phyloP scores from a whole-genome alignment of 257 asterid genomes.

The Voacanga thouarsii region DNA sequence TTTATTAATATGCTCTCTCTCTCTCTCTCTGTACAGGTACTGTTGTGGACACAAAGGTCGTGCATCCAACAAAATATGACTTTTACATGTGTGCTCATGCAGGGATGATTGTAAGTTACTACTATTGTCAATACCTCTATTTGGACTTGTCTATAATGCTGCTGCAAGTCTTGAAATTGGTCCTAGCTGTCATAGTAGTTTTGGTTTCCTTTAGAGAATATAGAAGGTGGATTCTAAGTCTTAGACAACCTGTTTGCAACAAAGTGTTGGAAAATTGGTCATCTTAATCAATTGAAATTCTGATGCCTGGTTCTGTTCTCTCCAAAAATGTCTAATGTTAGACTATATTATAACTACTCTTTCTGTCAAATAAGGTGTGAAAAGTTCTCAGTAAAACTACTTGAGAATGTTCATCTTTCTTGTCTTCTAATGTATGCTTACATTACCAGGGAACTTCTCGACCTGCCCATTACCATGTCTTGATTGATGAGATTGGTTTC shows the following conservation, averaged over 20 bases:
- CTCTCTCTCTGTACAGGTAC: slow-evolving; percentile 57
- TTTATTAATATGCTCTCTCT: slow-evolving; percentile 11
- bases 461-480: slow-evolving; percentile 86
- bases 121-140: slow-evolving; percentile 2
- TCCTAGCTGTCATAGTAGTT: neutral
- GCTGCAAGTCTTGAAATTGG: neutral
- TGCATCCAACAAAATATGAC: slow-evolving; percentile 79
- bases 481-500: slow-evolving; percentile 93
- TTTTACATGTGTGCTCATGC: slow-evolving; percentile 90
- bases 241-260: neutral
- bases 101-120: slow-evolving; percentile 66
- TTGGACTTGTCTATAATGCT: neutral
- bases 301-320: neutral
- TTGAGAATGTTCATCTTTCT: neutral
- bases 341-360: neutral
- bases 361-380: neutral
- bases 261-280: neutral
- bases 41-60: slow-evolving; percentile 69
- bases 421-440: neutral
- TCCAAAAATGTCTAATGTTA: neutral
- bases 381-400: neutral
- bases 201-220: neutral
- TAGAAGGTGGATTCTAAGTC: neutral
- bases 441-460: slow-evolving; percentile 76
- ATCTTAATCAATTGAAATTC: neutral